Percentiles rank a stretch among this genome's conserved stretches.
Conservation (phyloP, 139 green algal genomes). For the Micromonas commoda region DNA sequence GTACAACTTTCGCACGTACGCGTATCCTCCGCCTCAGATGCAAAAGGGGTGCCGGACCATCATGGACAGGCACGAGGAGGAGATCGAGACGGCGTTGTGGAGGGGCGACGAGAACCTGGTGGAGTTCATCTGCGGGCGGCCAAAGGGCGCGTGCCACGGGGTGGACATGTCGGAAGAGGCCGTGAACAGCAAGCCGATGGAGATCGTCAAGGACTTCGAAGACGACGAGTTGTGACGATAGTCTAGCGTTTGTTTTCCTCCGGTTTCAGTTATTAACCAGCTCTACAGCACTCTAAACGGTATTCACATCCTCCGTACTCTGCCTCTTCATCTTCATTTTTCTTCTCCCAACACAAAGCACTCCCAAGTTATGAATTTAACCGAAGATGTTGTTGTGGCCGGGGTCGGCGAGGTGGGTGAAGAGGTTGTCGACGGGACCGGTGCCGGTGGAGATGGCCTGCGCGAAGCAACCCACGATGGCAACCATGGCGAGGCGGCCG, state of each 20-base stretch:
- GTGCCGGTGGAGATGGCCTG: slow-evolving; percentile 49
- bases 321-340: too few species aligned
- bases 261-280: background rate
- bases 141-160: background rate
- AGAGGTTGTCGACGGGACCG: slow-evolving; percentile 37
- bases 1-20: background rate
- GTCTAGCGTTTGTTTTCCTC: slow-evolving; percentile 1
- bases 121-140: too few species aligned
- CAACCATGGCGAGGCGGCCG: slow-evolving; percentile 87
- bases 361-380: slow-evolving; percentile 1
- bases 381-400: slow-evolving; percentile 37
- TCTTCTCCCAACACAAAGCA: background rate
- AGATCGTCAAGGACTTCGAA: background rate
- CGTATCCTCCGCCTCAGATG: slow-evolving; percentile 1
- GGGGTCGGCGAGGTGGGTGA: slow-evolving; percentile 35
- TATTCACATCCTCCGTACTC: background rate
- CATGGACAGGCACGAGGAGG: slow-evolving; percentile 1
- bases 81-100: background rate
- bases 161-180: background rate
- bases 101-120: background rate
- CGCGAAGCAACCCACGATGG: slow-evolving; percentile 81
- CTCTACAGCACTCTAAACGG: background rate
- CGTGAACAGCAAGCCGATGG: background rate
- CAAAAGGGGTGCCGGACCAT: background rate
- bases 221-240: background rate